phyloP scores from a whole-genome alignment of 495 filamentous ascomycete genomes.

The Hypoxylon cercidicola region DNA sequence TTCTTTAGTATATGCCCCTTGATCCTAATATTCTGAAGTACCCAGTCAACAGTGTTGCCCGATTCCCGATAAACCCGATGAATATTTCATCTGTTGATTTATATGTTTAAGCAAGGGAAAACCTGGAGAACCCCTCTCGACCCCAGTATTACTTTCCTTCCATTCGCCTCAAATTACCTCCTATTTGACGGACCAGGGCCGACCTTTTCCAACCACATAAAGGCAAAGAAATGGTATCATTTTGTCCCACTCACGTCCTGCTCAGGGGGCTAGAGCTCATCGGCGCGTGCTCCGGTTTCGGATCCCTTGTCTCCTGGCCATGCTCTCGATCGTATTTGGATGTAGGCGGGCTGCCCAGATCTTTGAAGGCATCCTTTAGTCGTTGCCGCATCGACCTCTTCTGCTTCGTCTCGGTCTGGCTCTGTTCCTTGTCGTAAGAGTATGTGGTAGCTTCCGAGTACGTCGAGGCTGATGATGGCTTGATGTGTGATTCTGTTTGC shows the following conservation, averaged over 20 bases:
- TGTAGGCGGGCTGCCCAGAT: constrained; percentile 19
- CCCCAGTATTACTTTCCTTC: too few relatives aligned
- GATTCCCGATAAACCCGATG: too few relatives aligned
- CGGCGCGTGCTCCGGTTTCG: constrained; percentile 3
- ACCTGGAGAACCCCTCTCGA: too few relatives aligned
- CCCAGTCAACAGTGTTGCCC: too few relatives aligned
- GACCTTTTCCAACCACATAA: too few relatives aligned
- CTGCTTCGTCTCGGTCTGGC: constrained; percentile 15
- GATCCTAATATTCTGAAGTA: too few relatives aligned
- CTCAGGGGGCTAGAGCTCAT: constrained; percentile 27
- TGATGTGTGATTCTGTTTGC: constrained; percentile 15
- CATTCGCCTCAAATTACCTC: too few relatives aligned
- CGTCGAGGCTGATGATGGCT: constrained; percentile 37
- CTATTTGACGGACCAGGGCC: too few relatives aligned
- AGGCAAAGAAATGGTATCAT: background rate
- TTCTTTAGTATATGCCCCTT: too few relatives aligned
- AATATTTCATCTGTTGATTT: too few relatives aligned
- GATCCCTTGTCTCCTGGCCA: constrained; percentile 8
- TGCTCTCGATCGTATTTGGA: constrained; percentile 10
- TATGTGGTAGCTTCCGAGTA: constrained; percentile 36
- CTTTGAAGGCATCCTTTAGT: constrained; percentile 29
- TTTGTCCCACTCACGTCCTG: constrained; percentile 6
- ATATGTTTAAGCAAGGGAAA: too few relatives aligned
- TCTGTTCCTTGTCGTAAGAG: constrained; percentile 36
- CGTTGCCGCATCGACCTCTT: constrained; percentile 36